Evolutionary conservation across 2,329 filamentous ascomycete genomes (phyloP).

Genomic region (Davidsoniella neocaledoniae): DNA sequence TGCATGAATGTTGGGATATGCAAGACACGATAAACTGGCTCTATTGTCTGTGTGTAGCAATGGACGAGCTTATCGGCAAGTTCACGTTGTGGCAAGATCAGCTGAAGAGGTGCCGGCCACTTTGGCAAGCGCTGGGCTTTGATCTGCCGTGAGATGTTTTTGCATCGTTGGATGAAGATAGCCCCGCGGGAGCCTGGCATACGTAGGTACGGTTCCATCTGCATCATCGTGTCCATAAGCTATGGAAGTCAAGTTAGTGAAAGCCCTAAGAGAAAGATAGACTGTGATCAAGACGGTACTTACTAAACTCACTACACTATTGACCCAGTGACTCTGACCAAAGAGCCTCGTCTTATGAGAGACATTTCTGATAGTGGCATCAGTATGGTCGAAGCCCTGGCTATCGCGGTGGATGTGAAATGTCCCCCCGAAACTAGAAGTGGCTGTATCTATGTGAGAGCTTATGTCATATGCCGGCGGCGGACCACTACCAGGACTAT

Average conservation of each 20-base stretch:
- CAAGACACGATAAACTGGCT: slow-evolving; percentile 31
- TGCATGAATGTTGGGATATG: slow-evolving; percentile 32
- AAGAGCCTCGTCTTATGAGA: slow-evolving; percentile 39
- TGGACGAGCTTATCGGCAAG: slow-evolving; percentile 31
- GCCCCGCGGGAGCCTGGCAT: slow-evolving; percentile 23
- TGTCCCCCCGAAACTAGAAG: slow-evolving; percentile 24
- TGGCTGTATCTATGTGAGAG: slow-evolving; percentile 22
- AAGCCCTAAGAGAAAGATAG: not conserved
- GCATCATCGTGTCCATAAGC: slow-evolving; percentile 6
- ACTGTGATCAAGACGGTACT: slow-evolving; percentile 12
- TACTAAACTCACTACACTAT: slow-evolving; percentile 26
- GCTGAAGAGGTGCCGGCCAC: slow-evolving; percentile 28
- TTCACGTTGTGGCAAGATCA: slow-evolving; percentile 28
- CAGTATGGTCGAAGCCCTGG: slow-evolving; percentile 17
- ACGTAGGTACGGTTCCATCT: slow-evolving; percentile 24
- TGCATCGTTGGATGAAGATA: slow-evolving; percentile 30
- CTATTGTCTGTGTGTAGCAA: slow-evolving; percentile 31
- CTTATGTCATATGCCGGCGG: slow-evolving; percentile 21
- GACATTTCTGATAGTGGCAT: slow-evolving; percentile 25
- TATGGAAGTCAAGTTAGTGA: not conserved
- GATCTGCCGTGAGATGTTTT: slow-evolving; percentile 33
- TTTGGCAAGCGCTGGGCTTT: slow-evolving; percentile 30
- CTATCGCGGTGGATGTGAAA: slow-evolving; percentile 27
- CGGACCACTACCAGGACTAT: slow-evolving; percentile 21
- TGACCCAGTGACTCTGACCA: slow-evolving; percentile 42